Conservation (phyloP, 441 rosid species). For the Erodium moschatum region DNA sequence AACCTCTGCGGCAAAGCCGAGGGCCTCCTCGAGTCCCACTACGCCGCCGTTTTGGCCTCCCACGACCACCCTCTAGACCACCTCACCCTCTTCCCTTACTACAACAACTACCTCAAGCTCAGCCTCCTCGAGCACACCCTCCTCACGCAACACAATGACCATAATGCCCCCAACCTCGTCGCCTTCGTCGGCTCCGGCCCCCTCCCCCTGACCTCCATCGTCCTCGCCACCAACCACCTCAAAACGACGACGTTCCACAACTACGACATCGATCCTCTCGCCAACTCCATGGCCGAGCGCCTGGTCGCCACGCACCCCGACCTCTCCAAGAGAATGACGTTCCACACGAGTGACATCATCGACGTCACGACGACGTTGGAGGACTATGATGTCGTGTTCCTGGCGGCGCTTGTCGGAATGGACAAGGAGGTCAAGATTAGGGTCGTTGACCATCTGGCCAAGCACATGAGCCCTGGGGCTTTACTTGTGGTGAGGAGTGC, state of each 20-base stretch:
- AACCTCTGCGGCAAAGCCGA: constrained; percentile 38
- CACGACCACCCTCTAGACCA: constrained; percentile 22
- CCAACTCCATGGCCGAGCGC: constrained; percentile 15
- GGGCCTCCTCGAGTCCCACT: constrained; percentile 34
- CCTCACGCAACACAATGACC: constrained; percentile 10
- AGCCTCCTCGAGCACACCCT: constrained; percentile 19
- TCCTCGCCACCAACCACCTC: constrained; percentile 20
- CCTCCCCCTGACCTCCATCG: constrained; percentile 20
- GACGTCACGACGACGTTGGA: constrained; percentile 5
- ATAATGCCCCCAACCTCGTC: background rate
- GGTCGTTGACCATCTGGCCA: constrained; percentile 18
- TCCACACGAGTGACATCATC: constrained; percentile 18
- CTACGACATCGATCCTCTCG: constrained; percentile 20
- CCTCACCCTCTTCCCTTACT: constrained; percentile 21
- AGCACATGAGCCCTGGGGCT: constrained; percentile 18
- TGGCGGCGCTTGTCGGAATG: constrained; percentile 21
- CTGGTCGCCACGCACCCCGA: constrained; percentile 16
- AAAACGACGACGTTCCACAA: constrained; percentile 14
- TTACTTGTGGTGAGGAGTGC: constrained; percentile 22
- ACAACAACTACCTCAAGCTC: constrained; percentile 19
- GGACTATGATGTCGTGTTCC: constrained; percentile 19
- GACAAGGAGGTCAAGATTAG: constrained; percentile 20
- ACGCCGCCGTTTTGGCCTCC: constrained; percentile 26
- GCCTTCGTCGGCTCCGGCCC: constrained; percentile 28
- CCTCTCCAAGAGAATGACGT: constrained; percentile 18